Conservation (phyloP, 2,329 filamentous ascomycete species). For the Ceratocystis lukuohia region DNA sequence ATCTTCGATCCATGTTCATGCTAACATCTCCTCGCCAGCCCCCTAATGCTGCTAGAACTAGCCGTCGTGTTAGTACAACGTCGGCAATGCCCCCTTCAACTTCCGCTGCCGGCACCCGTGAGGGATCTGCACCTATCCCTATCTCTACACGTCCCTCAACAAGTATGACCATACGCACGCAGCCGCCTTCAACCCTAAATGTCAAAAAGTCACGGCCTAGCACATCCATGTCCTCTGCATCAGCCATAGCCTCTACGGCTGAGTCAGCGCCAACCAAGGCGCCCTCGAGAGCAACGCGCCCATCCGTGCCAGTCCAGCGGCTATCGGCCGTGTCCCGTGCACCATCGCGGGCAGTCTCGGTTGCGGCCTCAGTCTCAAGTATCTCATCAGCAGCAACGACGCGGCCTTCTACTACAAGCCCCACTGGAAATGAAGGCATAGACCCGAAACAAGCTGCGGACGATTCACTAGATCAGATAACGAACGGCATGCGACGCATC, state of each 20-base stretch:
- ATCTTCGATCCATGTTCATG: not conserved
- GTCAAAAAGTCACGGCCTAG: slow-evolving; percentile 18
- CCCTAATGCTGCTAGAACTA: not conserved
- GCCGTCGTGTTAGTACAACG: slow-evolving; percentile 38
- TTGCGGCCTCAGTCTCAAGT: not conserved
- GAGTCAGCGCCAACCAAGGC: not conserved
- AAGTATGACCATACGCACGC: slow-evolving; percentile 5
- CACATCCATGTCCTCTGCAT: slow-evolving; percentile 6
- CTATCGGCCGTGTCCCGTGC: slow-evolving; percentile 10
- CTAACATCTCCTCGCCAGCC: not conserved
- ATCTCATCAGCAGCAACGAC: slow-evolving; percentile 12
- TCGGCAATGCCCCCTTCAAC: slow-evolving; percentile 26
- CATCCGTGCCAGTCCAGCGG: not conserved
- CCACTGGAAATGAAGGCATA: not conserved
- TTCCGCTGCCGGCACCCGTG: not conserved
- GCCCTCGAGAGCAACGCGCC: not conserved
- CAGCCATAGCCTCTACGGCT: slow-evolving; percentile 1
- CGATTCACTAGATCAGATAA: slow-evolving; percentile 41
- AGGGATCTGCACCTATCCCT: slow-evolving; percentile 1
- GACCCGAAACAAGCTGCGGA: slow-evolving; percentile 19
- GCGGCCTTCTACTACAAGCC: slow-evolving; percentile 15
- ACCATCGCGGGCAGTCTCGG: slow-evolving; percentile 7
- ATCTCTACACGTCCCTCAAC: slow-evolving; percentile 7
- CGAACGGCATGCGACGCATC: slow-evolving; percentile 47
- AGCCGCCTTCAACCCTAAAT: slow-evolving; percentile 4